phyloP scores from a whole-genome alignment of 1,284 basidiomycete species.

The Trametes hirsuta region DNA sequence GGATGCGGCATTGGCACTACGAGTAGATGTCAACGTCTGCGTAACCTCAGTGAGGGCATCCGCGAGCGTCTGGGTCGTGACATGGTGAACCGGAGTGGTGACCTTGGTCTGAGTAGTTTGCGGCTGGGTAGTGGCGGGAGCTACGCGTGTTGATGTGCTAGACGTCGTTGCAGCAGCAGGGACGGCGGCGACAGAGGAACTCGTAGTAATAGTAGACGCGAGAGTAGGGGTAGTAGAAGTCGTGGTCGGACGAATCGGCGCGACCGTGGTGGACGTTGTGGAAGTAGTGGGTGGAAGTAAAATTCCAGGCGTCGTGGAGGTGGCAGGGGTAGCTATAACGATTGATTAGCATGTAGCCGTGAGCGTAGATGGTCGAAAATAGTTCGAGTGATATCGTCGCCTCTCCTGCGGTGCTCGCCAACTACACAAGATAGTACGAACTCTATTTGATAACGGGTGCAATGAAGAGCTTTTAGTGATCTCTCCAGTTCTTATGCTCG shows the following conservation, averaged over 20 bases:
- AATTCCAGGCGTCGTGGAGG: not conserved
- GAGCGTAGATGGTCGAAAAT: too few relatives aligned
- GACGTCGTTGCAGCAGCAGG: not conserved
- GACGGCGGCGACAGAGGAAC: not conserved
- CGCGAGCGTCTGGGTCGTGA: not conserved
- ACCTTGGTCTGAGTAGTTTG: conserved; percentile 11
- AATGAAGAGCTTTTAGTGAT: too few relatives aligned
- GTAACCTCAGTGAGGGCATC: conserved; percentile 7
- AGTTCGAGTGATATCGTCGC: too few relatives aligned
- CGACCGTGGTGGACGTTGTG: not conserved
- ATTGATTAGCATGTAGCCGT: not conserved
- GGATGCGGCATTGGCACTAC: conserved; percentile 6
- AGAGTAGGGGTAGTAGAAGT: conserved; percentile 1
- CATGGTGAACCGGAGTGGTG: conserved; percentile 4
- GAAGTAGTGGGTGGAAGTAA: not conserved
- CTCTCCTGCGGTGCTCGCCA: too few relatives aligned
- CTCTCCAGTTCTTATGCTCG: too few relatives aligned
- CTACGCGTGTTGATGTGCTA: not conserved
- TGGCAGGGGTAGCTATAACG: not conserved
- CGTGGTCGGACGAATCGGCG: not conserved
- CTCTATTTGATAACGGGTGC: too few relatives aligned
- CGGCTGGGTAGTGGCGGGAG: conserved; percentile 1
- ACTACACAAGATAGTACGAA: too few relatives aligned
- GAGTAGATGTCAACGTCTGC: conserved; percentile 10
- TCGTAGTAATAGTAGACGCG: not conserved